Percentiles rank a stretch among this genome's conserved stretches.
Conservation (phyloP, 2,329 filamentous ascomycete genomes). For the Scytalidium lignicola region DNA sequence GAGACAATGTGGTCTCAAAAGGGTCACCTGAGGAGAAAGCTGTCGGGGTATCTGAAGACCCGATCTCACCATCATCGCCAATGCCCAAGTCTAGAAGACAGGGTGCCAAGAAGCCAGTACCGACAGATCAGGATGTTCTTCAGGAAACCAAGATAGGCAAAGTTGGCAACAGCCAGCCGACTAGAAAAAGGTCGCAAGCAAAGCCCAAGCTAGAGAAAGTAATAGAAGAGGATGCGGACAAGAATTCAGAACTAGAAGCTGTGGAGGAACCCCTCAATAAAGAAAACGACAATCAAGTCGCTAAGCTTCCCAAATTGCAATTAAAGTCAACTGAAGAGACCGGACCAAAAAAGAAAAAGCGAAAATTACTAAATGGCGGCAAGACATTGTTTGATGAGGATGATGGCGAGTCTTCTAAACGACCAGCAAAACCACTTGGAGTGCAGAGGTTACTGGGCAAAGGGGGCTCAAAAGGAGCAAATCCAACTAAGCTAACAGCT, state of each 20-base stretch:
- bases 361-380: constrained; percentile 60
- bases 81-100: constrained; percentile 22
- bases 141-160: constrained; percentile 33
- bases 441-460: constrained; percentile 24
- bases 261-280: constrained; percentile 5
- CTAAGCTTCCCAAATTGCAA: constrained; percentile 9
- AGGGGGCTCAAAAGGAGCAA: constrained; percentile 21
- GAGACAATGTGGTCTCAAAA: constrained; percentile 6
- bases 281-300: background rate
- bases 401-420: constrained; percentile 45
- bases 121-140: constrained; percentile 35
- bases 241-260: constrained; percentile 24
- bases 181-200: constrained; percentile 24
- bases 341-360: constrained; percentile 58
- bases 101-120: constrained; percentile 8
- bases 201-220: constrained; percentile 34
- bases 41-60: constrained; percentile 3
- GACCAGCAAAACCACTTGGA: constrained; percentile 31
- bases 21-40: constrained; percentile 1
- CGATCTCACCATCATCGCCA: constrained; percentile 5
- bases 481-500: constrained; percentile 40
- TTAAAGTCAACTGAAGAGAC: constrained; percentile 22
- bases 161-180: constrained; percentile 22
- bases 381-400: constrained; percentile 69
- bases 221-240: constrained; percentile 30